Evolutionary conservation across 306 rosid genomes (phyloP).

Genomic region (Prunus campanulata): DNA sequence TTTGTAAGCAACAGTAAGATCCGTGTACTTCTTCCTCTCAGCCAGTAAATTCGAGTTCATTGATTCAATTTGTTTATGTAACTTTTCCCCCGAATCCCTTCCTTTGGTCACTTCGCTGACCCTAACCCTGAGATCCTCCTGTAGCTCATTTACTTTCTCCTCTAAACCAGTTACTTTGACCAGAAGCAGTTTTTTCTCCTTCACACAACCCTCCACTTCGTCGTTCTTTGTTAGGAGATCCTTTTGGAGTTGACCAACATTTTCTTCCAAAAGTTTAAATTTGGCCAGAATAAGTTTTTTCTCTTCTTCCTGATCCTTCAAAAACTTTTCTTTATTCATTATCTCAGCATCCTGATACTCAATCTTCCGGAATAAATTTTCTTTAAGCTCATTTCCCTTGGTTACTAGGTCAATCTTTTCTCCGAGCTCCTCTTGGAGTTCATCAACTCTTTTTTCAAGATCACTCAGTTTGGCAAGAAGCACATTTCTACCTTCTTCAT

Average conservation of each 20-base stretch:
- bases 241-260: slow-evolving; percentile 17
- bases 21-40: slow-evolving; percentile 48
- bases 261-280: slow-evolving; percentile 40
- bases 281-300: slow-evolving; percentile 31
- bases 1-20: slow-evolving; percentile 46
- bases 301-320: slow-evolving; percentile 43
- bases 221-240: slow-evolving; percentile 28
- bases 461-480: slow-evolving; percentile 25
- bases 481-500: slow-evolving; percentile 38
- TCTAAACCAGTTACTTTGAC: slow-evolving; percentile 35
- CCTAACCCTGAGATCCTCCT: slow-evolving; percentile 29
- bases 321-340: slow-evolving; percentile 17
- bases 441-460: slow-evolving; percentile 34
- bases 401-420: slow-evolving; percentile 36
- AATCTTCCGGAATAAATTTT: slow-evolving; percentile 29
- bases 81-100: slow-evolving; percentile 26
- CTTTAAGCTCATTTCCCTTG: slow-evolving; percentile 21
- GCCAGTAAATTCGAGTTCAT: slow-evolving; percentile 36
- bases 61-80: slow-evolving; percentile 34
- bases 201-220: slow-evolving; percentile 40
- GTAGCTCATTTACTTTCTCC: slow-evolving; percentile 38
- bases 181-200: slow-evolving; percentile 39
- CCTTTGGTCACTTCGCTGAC: slow-evolving; percentile 12
- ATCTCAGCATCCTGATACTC: slow-evolving; percentile 33
- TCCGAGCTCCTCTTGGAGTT: slow-evolving; percentile 31